Percentiles rank a stretch among this genome's conserved stretches.
These are phyloP conservation scores for Coemansia sp. DNA, from an alignment of 192 early-diverging fungal species.

Conservation along the genomic window DNA sequence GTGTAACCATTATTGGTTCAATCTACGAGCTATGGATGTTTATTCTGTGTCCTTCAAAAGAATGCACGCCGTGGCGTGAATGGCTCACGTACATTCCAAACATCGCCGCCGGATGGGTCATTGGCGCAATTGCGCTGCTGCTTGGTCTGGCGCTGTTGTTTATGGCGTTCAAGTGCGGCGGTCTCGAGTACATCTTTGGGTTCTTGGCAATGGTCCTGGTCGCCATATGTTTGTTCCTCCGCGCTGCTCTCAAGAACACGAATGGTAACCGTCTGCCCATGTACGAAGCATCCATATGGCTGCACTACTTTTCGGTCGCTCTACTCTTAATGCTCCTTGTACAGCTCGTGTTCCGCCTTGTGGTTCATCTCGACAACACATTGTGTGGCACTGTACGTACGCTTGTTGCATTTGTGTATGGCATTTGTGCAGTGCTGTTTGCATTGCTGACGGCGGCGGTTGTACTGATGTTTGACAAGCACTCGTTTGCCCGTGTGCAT, in stretches of 20 bases:
- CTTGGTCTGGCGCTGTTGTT: constrained; percentile 30
- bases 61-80: constrained; percentile 50
- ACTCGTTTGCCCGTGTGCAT: constrained; percentile 28
- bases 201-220: constrained; percentile 41
- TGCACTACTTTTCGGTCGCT: constrained; percentile 49
- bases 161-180: constrained; percentile 48
- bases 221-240: constrained; percentile 38
- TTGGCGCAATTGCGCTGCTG: constrained; percentile 39
- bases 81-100: constrained; percentile 54
- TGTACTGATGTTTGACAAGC: constrained; percentile 49
- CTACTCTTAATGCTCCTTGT: constrained; percentile 31
- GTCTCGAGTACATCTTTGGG: constrained; percentile 41
- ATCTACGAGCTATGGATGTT: constrained; percentile 53
- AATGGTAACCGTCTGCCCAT: constrained; percentile 29
- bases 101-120: constrained; percentile 42
- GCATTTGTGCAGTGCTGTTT: constrained; percentile 24
- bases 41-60: constrained; percentile 43
- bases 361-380: constrained; percentile 49
- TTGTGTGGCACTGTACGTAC: constrained; percentile 26
- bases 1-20: constrained; percentile 33
- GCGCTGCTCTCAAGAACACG: constrained; percentile 22
- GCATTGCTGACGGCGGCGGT: constrained; percentile 37
- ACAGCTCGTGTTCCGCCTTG: constrained; percentile 46
- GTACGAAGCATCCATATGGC: constrained; percentile 47
- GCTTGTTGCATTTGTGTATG: constrained; percentile 42